Conservation (phyloP, 371 early-diverging fungal species). For the Mortierella sp. region DNA sequence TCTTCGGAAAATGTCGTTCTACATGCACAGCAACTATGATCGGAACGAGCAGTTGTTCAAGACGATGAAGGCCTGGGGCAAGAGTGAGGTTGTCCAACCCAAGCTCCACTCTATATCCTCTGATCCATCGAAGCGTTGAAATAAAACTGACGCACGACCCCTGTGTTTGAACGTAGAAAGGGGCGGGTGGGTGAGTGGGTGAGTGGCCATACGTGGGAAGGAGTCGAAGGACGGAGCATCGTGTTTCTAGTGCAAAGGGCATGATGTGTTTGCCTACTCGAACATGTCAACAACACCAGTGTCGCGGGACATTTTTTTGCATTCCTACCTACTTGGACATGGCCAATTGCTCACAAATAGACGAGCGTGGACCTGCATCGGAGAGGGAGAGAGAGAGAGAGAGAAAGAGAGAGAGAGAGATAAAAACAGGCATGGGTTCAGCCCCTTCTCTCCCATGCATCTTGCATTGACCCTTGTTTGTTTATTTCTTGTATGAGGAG, state of each 20-base stretch:
- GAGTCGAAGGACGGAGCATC: not conserved
- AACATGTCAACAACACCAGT: too few species aligned
- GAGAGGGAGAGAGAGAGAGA: not conserved
- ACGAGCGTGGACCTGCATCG: not conserved
- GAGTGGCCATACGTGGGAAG: not conserved
- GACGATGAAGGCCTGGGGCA: not conserved
- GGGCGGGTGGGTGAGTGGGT: not conserved
- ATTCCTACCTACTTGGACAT: too few species aligned
- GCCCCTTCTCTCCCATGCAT: constrained; percentile 2
- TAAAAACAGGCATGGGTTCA: not conserved
- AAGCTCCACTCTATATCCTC: not conserved
- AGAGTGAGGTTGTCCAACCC: not conserved
- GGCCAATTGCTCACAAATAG: constrained; percentile 2
- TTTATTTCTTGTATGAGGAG: too few species aligned
- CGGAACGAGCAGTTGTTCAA: not conserved
- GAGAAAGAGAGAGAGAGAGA: not conserved
- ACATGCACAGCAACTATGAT: constrained; percentile 1
- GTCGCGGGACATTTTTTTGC: too few species aligned
- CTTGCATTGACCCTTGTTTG: too few species aligned
- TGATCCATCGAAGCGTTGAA: not conserved
- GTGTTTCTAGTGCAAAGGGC: not conserved
- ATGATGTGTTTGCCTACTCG: not conserved
- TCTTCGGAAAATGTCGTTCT: not conserved
- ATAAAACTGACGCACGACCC: not conserved
- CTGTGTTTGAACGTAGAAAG: not conserved